These are phyloP conservation scores for Edaphochlamys debaryana DNA, from an alignment of 139 green algal species.

Conservation along the genomic window DNA sequence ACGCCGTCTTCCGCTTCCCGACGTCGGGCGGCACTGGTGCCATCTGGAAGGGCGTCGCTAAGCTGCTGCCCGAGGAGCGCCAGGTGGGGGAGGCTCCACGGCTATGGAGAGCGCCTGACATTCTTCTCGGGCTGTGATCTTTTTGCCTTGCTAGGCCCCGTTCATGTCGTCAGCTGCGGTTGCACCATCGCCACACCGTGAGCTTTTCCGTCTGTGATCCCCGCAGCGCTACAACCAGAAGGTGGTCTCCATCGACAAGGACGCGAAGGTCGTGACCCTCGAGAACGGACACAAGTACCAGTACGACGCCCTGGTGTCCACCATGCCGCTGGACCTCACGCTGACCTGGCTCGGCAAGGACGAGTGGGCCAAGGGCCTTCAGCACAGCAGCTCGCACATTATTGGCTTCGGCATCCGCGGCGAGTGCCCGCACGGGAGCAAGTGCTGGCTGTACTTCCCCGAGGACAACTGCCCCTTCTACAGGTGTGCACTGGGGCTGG, in stretches of 20 bases:
- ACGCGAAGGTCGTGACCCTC: constrained; percentile 69
- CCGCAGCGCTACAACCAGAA: constrained; percentile 68
- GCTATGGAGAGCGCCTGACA: too few species aligned
- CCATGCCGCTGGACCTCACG: constrained; percentile 85
- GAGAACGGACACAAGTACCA: constrained; percentile 50
- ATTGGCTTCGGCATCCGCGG: constrained; percentile 79
- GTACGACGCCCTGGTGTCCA: constrained; percentile 82
- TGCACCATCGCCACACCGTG: too few species aligned
- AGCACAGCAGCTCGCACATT: constrained; percentile 86
- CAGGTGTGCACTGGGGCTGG: constrained; percentile 67
- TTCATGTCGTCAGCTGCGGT: too few species aligned
- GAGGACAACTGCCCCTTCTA: constrained; percentile 94
- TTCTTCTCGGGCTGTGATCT: too few species aligned
- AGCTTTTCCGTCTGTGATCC: too few species aligned
- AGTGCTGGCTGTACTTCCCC: constrained; percentile 97
- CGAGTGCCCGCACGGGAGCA: constrained; percentile 80
- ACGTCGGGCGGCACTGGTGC: constrained; percentile 84
- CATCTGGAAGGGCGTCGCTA: constrained; percentile 91
- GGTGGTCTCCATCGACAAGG: constrained; percentile 80
- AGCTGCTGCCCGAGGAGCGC: constrained; percentile 78
- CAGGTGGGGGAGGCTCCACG: too few species aligned
- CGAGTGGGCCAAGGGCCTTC: constrained; percentile 79
- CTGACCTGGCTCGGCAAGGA: constrained; percentile 73
- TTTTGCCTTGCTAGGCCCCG: too few species aligned
- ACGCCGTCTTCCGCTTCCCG: constrained; percentile 93